These are phyloP conservation scores for Leishmania lainsoni DNA, from an alignment of 208 protist species.

Conservation along the genomic window DNA sequence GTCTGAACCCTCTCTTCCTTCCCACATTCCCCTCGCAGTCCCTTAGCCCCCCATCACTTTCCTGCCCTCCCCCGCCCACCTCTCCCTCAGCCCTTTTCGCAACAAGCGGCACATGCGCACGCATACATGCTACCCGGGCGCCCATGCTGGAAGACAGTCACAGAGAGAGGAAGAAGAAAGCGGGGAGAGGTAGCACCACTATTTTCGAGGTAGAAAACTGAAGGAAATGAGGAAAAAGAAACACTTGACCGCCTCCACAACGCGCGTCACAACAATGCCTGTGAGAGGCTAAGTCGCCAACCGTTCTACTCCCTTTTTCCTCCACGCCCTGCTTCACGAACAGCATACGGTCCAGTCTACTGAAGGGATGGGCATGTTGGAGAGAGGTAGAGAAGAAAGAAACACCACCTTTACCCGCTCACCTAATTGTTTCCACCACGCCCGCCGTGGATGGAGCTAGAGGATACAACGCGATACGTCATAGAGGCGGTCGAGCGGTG, in stretches of 20 bases:
- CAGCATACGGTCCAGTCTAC: not conserved
- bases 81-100: not conserved
- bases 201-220: too few relatives aligned
- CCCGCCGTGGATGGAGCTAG: constrained; percentile 45
- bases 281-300: not conserved
- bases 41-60: too few relatives aligned
- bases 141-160: not conserved
- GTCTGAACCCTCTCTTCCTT: not conserved
- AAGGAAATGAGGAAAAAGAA: not conserved
- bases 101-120: not conserved
- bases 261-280: not conserved
- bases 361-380: not conserved
- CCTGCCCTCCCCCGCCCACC: not conserved
- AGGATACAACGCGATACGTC: constrained; percentile 58
- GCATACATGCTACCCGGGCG: not conserved
- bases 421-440: constrained; percentile 24
- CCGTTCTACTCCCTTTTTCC: not conserved
- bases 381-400: not conserved
- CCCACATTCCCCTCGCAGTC: too few relatives aligned
- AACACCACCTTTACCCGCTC: not conserved
- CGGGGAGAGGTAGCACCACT: too few relatives aligned
- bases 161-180: not conserved
- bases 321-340: not conserved
- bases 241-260: not conserved
- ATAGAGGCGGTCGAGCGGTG: constrained; percentile 30